Evolutionary conservation across 148 eudicot genomes (phyloP).

Genomic region (Beta vulgaris): DNA sequence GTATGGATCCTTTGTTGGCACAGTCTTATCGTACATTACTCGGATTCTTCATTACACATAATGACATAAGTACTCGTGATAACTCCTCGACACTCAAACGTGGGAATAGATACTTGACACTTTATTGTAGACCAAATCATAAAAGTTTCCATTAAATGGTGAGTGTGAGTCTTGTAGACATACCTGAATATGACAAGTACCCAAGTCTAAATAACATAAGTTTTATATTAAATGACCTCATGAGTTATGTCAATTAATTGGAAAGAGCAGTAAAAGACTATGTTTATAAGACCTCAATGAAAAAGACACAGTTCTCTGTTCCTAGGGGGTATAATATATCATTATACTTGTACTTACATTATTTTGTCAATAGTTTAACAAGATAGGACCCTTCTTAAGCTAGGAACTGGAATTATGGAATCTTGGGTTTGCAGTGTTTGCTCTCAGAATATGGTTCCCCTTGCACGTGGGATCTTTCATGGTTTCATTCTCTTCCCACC

Average conservation of each 20-base stretch:
- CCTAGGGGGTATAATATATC: conserved; percentile 13
- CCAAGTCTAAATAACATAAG: too few species aligned
- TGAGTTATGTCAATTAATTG: neutral
- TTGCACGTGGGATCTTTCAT: conserved; percentile 36
- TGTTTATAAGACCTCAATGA: neutral
- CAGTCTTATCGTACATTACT: too few species aligned
- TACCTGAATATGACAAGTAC: too few species aligned
- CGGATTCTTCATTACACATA: too few species aligned
- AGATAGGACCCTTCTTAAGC: conserved; percentile 14
- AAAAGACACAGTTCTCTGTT: neutral
- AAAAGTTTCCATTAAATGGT: too few species aligned
- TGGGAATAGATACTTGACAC: too few species aligned
- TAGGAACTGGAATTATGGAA: conserved; percentile 16
- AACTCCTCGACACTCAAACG: too few species aligned
- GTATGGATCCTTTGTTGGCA: too few species aligned
- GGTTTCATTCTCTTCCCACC: conserved; percentile 31
- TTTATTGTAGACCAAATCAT: too few species aligned
- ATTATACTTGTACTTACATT: conserved; percentile 4
- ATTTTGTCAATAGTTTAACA: conserved; percentile 6
- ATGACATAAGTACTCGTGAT: too few species aligned
- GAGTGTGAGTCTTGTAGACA: too few species aligned
- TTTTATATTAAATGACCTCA: neutral
- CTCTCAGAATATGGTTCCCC: conserved; percentile 28
- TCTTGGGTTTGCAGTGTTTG: conserved; percentile 24
- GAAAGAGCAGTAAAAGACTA: neutral